These are phyloP conservation scores for Heimioporus retisporus DNA, from an alignment of 1,284 basidiomycete genomes.

Conservation along the genomic window DNA sequence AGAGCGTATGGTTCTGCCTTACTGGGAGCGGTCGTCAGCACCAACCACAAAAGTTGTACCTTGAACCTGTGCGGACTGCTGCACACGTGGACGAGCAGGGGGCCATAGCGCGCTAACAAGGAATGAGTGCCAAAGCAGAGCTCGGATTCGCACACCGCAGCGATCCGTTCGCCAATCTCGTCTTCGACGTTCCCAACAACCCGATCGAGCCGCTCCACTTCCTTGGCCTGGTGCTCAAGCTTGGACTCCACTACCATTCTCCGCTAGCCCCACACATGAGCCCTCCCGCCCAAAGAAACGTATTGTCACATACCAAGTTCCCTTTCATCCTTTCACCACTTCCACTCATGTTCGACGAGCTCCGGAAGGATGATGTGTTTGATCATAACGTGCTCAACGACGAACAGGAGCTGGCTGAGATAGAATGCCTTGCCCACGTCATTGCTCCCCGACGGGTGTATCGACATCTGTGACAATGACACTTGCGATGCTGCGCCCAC, in stretches of 20 bases:
- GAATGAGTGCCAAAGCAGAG: conserved; percentile 90
- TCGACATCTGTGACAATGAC: conserved; percentile 30
- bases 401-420: conserved; percentile 92
- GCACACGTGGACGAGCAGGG: conserved; percentile 92
- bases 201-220: conserved; percentile 93
- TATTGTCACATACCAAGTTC: conserved; percentile 67
- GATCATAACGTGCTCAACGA: conserved; percentile 98
- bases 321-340: conserved; percentile 94
- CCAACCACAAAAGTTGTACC: conserved; percentile 50
- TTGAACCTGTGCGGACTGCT: conserved; percentile 90
- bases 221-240: conserved; percentile 61
- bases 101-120: conserved; percentile 88
- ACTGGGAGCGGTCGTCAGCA: conserved; percentile 15
- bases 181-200: conserved; percentile 99
- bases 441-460: conserved; percentile 45
- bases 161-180: conserved; percentile 95
- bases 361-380: conserved; percentile 99
- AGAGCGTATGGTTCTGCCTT: conserved; percentile 82
- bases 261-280: conserved; percentile 50
- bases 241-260: conserved; percentile 57
- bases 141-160: conserved; percentile 88
- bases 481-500: conserved; percentile 23
- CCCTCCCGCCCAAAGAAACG: conserved; percentile 46
- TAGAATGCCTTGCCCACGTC: conserved; percentile 86
- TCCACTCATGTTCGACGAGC: conserved; percentile 97